Conservation (phyloP, 208 protist species). For the Acanthamoeba lenticulata region DNA sequence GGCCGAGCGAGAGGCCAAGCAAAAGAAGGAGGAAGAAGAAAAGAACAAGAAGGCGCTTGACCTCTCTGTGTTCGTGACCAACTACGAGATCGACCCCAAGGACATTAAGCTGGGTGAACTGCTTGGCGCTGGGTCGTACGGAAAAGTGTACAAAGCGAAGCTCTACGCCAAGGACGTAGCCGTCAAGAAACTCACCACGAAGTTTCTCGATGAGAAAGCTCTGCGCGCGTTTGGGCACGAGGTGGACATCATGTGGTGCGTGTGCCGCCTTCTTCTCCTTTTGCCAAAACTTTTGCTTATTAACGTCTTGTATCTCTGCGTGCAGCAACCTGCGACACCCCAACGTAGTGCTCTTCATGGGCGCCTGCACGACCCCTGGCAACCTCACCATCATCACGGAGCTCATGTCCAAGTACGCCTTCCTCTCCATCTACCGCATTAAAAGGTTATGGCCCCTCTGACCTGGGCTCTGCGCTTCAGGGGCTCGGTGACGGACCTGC, state of each 20-base stretch:
- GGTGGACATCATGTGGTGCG: constrained; percentile 39
- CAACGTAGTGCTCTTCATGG: constrained; percentile 55
- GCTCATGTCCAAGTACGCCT: background rate
- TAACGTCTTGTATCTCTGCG: background rate
- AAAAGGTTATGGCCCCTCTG: too few relatives aligned
- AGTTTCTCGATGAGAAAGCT: constrained; percentile 42
- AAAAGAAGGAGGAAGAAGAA: background rate
- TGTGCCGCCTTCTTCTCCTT: background rate
- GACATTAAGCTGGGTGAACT: constrained; percentile 51
- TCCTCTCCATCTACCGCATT: too few relatives aligned
- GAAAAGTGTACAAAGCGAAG: constrained; percentile 19
- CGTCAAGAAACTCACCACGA: constrained; percentile 46
- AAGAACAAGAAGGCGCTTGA: background rate
- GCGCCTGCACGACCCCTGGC: background rate
- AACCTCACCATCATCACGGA: constrained; percentile 57
- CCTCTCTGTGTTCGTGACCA: constrained; percentile 25
- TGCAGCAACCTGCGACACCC: constrained; percentile 46
- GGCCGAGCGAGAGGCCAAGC: background rate
- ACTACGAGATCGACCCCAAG: constrained; percentile 62
- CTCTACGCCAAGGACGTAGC: constrained; percentile 47
- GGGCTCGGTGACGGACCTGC: constrained; percentile 48
- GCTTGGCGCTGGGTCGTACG: constrained; percentile 49
- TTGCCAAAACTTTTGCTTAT: background rate
- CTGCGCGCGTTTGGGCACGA: constrained; percentile 17
- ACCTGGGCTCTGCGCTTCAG: too few relatives aligned